These are phyloP conservation scores for Aciculosporium take DNA, from an alignment of 2,329 filamentous ascomycete species.

Conservation along the genomic window DNA sequence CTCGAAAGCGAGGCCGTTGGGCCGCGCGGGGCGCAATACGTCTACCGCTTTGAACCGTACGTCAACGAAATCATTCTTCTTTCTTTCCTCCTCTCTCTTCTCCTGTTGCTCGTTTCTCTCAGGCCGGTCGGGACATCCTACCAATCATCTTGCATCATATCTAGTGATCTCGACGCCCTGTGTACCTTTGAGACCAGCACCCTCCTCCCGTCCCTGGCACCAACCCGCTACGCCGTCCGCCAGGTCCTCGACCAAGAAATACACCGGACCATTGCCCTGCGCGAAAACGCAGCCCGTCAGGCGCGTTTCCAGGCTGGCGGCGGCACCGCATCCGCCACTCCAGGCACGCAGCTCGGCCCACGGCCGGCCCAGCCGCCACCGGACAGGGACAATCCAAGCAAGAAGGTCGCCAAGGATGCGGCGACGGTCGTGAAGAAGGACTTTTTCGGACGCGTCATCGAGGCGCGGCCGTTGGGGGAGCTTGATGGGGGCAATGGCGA, in stretches of 20 bases:
- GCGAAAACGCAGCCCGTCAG: slow-evolving; percentile 52
- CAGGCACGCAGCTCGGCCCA: slow-evolving; percentile 7
- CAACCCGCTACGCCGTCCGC: slow-evolving; percentile 80
- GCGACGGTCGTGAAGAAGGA: slow-evolving; percentile 48
- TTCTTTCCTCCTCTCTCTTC: slow-evolving; percentile 1
- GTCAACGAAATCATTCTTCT: slow-evolving; percentile 20
- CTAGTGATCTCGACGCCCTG: slow-evolving; percentile 64
- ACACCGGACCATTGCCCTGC: slow-evolving; percentile 52
- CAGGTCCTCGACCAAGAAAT: slow-evolving; percentile 90
- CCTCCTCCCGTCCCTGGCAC: slow-evolving; percentile 44
- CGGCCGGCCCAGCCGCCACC: slow-evolving; percentile 5
- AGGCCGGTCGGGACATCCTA: not conserved
- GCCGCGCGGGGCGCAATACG: slow-evolving; percentile 52
- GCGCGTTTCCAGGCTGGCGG: slow-evolving; percentile 47
- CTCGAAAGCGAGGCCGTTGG: slow-evolving; percentile 54
- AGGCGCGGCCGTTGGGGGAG: slow-evolving; percentile 24
- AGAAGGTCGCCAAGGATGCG: slow-evolving; percentile 23
- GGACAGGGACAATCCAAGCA: slow-evolving; percentile 24
- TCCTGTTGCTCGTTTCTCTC: slow-evolving; percentile 2
- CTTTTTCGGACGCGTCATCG: slow-evolving; percentile 70
- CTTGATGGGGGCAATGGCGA: slow-evolving; percentile 24
- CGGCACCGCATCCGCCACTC: too few relatives aligned
- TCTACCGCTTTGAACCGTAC: slow-evolving; percentile 91
- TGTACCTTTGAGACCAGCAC: slow-evolving; percentile 57
- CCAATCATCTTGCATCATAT: too few relatives aligned